These are phyloP conservation scores for Condylostoma magnum DNA, from an alignment of 169 alveolate genomes.

Conservation along the genomic window DNA sequence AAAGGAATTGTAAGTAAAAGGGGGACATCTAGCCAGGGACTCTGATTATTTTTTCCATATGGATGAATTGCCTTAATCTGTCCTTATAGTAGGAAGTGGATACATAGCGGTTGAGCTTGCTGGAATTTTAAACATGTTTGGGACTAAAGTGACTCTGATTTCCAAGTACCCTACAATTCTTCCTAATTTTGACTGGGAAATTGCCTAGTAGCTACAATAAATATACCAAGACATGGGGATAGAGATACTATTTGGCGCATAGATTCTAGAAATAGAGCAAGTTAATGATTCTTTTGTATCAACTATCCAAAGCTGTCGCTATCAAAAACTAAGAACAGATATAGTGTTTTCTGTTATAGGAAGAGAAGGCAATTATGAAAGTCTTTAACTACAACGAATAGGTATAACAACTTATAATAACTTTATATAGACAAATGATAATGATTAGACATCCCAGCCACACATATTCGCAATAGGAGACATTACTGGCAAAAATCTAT, in stretches of 20 bases:
- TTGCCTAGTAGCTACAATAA: conserved; percentile 85
- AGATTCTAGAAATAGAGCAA: conserved; percentile 86
- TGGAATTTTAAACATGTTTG: conserved; percentile 93
- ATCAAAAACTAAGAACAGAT: conserved; percentile 83
- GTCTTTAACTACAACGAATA: conserved; percentile 67
- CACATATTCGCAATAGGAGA: conserved; percentile 95
- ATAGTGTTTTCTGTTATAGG: conserved; percentile 98
- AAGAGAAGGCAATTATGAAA: conserved; percentile 88
- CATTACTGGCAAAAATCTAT: conserved; percentile 91
- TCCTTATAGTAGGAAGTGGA: conserved; percentile 96
- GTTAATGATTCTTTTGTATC: conserved; percentile 64
- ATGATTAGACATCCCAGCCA: conserved; percentile 87
- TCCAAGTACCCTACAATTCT: conserved; percentile 91
- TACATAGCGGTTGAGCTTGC: conserved; percentile 98
- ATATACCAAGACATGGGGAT: conserved; percentile 91
- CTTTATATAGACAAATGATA: conserved; percentile 80
- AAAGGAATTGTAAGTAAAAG: conserved; percentile 94
- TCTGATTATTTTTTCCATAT: conserved; percentile 95
- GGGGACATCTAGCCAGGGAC: conserved; percentile 94
- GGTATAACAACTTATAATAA: conserved; percentile 78
- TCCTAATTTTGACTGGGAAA: conserved; percentile 96
- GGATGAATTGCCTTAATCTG: conserved; percentile 91
- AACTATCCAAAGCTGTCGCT: conserved; percentile 60
- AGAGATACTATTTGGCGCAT: conserved; percentile 81
- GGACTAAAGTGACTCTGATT: conserved; percentile 88